Evolutionary conservation across 1,139 yeast genomes (phyloP), one percentile per base, ranked within the genome.

Genomic region (Geotrichum fermentans): DNA sequence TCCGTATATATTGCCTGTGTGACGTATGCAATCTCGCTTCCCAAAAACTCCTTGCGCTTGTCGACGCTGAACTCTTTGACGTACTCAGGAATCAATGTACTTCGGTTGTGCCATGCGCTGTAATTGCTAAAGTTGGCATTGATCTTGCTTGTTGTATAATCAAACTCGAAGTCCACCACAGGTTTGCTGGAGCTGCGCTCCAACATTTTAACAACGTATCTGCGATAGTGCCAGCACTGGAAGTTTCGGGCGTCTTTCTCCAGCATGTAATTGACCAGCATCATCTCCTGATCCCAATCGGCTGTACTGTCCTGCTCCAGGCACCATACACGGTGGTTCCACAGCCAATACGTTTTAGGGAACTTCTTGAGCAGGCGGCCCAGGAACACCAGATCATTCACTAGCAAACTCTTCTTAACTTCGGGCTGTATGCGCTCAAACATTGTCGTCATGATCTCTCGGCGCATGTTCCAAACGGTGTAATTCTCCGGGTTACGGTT

Each of bases 331-430:
- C 99, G 74, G 64, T 92, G 97, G 60, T 83, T 85, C 97, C 97
- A 92, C 17, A 92, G 82, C 96, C 97, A 90, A 64, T 92, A 92
- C 34, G 90, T 86, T 64, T 92, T 92, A 1, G 99, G 98, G 56
- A 69, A 82, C 51, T 74, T 67, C 52, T 77, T 78, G 59, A 92
- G 69, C 56, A 80, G 75, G 0, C 67, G 66, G 70, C 83, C 73
- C 0, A 82, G 73, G 60, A 87, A 79, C 33, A 69, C 61, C 45
- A 92, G 70, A 58, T 92, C 98, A 2, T 71, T 66, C 6, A 71
- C 72, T 55, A 90, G 71, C 22, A 75, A 61, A 8, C 64, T 62
- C 52, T 67, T 70, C 10, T 56, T 52, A 8, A 10, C 10, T 10
- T 24, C 28, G 6, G 28, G 28, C 8, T 6, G 6, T 6, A 10